A percentile compares a stretch with the other conserved stretches of the same genome.
Evolutionary conservation across 2,329 filamentous ascomycete species (phyloP).

Genomic region (Cladosporium sp.): DNA sequence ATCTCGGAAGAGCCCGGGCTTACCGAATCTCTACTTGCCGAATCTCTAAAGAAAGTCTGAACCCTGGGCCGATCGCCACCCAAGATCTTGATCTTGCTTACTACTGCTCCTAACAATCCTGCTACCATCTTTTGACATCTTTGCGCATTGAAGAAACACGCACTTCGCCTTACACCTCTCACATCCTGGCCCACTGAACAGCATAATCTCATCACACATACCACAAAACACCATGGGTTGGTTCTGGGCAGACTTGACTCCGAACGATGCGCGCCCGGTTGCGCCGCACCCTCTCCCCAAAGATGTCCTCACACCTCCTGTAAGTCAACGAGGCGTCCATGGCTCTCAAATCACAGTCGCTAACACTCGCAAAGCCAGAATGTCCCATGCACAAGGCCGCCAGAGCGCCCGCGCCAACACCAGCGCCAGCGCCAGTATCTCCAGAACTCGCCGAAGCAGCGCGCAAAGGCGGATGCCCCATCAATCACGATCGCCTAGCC

Average conservation of each 20-base stretch:
- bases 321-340: conserved; percentile 34
- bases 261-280: conserved; percentile 29
- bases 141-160: background rate
- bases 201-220: background rate
- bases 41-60: background rate
- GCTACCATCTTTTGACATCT: background rate
- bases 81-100: conserved; percentile 4
- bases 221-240: conserved; percentile 55
- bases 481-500: conserved; percentile 34
- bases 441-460: conserved; percentile 11
- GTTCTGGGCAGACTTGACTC: conserved; percentile 62
- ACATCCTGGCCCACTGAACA: background rate
- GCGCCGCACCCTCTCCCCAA: conserved; percentile 47
- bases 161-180: background rate
- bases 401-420: conserved; percentile 24
- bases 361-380: conserved; percentile 48
- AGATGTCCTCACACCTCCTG: conserved; percentile 50
- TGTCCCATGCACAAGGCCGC: conserved; percentile 64
- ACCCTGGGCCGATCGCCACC: conserved; percentile 3
- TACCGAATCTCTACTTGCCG: background rate
- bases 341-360: background rate
- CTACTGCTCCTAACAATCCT: background rate
- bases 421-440: conserved; percentile 27
- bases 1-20: conserved; percentile 3
- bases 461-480: conserved; percentile 28